Base-by-base conservation (phyloP, 2,329 filamentous ascomycete species). In the Penicillium sp. region DNA sequence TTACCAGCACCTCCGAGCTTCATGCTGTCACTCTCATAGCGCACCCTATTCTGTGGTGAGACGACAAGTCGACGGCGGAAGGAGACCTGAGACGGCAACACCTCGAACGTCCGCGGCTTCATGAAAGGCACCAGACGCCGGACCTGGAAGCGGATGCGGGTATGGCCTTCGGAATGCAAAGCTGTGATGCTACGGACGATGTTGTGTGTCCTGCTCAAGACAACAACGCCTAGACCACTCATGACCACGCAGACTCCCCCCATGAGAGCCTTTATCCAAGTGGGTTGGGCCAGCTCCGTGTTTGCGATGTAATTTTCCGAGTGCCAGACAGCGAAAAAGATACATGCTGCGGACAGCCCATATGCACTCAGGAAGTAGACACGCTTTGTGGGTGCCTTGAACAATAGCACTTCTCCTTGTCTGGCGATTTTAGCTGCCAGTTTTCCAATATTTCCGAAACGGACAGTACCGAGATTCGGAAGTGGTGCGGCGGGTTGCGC, bases 331-430 rank as follows among this genome's bases (percentile, higher is more conserved):
- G 77, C 74, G 60, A 78, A 81, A 32, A 66, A 57, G 49, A 81
- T 73, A 66, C 78, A 81, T 60, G 80, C 78, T 20, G 75, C 52
- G 2, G 79, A 79, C 24, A 80, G 77, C 12, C 72, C 66, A 67
- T 84, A 83, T 62, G 81, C 81, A 40, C 80, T 79, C 57, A 80
- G 63, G 54, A 85, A 77, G 66, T 83, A 86, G 68, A 37, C 33
- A 37, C 33, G 77, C 76, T 49, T 79, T 78, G 60, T 87, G 83
- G 82, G 81, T 1, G 80, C 78, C 60, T 84, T 75, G 72, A 87
- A 89, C 38, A 89, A 74, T 3, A 80, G 68, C 6, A 84, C 82
- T 1, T 75, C 70, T n/a, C 75, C 62, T 54, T 81, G 79, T 50
- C 73, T 72, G 12, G 81, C 78, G 32, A 88, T 75, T 51, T 75